Percentiles rank a stretch among this genome's conserved stretches.
Evolutionary conservation across 2,329 filamentous ascomycete species (phyloP).

Genomic region (Dactylellina cionopaga): DNA sequence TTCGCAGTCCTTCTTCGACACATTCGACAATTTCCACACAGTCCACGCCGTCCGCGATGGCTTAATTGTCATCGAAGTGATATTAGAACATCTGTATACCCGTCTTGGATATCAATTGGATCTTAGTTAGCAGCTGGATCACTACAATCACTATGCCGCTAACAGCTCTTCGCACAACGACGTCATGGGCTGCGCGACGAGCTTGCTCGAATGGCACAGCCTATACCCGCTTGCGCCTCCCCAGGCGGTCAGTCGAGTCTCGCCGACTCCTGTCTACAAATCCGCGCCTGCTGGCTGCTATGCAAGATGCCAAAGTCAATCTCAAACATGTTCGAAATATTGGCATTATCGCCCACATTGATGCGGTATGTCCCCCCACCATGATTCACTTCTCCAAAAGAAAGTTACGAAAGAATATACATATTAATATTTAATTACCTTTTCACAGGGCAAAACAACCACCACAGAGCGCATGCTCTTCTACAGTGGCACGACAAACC

Average conservation of each 20-base stretch:
- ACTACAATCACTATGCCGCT: constrained; percentile 17
- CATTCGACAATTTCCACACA: no score
- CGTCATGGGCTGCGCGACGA: constrained; percentile 30
- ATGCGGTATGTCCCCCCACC: constrained; percentile 70
- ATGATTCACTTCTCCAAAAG: constrained; percentile 62
- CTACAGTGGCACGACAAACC: constrained; percentile 88
- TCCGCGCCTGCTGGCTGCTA: constrained; percentile 14
- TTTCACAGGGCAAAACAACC: constrained; percentile 89
- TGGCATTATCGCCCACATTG: constrained; percentile 98
- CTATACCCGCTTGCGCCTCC: constrained; percentile 38
- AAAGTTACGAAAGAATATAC: constrained; percentile 63
- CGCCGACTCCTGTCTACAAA: constrained; percentile 30
- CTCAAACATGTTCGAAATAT: constrained; percentile 79
- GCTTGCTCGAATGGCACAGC: background rate
- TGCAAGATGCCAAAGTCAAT: constrained; percentile 44
- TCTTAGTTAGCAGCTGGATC: no score
- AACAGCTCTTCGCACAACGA: constrained; percentile 24
- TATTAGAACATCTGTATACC: background rate
- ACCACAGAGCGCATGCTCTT: constrained; percentile 95
- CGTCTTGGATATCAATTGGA: no score
- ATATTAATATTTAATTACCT: constrained; percentile 64
- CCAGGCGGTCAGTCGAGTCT: constrained; percentile 24
- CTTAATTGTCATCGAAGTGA: no score
- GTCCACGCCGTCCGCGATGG: no score
- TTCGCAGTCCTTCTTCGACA: no score